Conservation (phyloP, 441 rosid species). For the Capsella rubella region DNA sequence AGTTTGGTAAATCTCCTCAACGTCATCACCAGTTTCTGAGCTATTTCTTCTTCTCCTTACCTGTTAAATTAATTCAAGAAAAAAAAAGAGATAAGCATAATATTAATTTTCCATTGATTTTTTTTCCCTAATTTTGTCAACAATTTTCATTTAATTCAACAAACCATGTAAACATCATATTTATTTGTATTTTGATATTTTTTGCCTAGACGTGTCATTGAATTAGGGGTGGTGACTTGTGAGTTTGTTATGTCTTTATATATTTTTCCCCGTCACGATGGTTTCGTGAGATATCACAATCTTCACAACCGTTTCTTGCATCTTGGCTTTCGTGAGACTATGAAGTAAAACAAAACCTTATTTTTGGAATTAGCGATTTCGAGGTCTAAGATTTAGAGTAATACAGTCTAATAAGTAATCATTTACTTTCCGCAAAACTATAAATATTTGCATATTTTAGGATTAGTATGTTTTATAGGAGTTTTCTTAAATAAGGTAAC, state of each 20-base stretch:
- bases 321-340: conserved; percentile 52
- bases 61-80: conserved; percentile 45
- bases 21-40: conserved; percentile 57
- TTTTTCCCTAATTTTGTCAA: background rate
- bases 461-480: conserved; percentile 3
- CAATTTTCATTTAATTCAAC: conserved; percentile 9
- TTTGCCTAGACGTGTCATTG: conserved; percentile 36
- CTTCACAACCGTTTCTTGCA: conserved; percentile 50
- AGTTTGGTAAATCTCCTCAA: conserved; percentile 68
- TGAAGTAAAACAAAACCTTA: conserved; percentile 20
- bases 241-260: conserved; percentile 42
- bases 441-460: background rate
- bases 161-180: conserved; percentile 31
- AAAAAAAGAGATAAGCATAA: background rate
- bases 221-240: conserved; percentile 43
- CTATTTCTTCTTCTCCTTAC: conserved; percentile 63
- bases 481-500: conserved; percentile 20
- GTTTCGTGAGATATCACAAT: conserved; percentile 63
- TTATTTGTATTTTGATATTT: background rate
- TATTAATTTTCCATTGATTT: background rate
- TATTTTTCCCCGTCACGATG: conserved; percentile 53
- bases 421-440: conserved; percentile 15
- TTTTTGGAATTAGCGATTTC: conserved; percentile 36
- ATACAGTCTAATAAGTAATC: conserved; percentile 14
- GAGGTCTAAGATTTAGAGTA: conserved; percentile 20